Evolutionary conservation across 2,329 filamentous ascomycete genomes (phyloP).

Genomic region (Monosporascus sp.): DNA sequence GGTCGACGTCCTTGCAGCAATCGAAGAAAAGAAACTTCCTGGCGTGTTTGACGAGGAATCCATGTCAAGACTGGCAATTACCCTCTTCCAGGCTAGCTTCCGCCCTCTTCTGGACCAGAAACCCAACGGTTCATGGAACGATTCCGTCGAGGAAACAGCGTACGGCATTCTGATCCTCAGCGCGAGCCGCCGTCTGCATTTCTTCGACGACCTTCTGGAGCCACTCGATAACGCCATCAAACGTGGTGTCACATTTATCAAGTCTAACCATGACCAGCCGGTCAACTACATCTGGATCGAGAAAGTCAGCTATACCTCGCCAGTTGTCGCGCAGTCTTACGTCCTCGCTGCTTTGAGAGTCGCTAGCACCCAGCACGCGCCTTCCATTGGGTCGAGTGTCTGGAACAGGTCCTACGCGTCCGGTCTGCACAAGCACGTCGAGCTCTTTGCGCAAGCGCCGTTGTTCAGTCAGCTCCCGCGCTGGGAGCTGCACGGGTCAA

Average conservation of each 20-base stretch:
- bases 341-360: too few species aligned
- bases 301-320: slow-evolving; percentile 1
- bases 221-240: neutral
- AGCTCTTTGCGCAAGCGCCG: too few species aligned
- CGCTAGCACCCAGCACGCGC: too few species aligned
- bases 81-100: slow-evolving; percentile 4
- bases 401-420: too few species aligned
- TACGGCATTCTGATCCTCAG: slow-evolving; percentile 3
- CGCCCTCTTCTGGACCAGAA: slow-evolving; percentile 4
- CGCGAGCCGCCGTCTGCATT: slow-evolving; percentile 1
- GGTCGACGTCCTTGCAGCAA: slow-evolving; percentile 10
- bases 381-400: too few species aligned
- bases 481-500: too few species aligned
- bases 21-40: slow-evolving; percentile 3
- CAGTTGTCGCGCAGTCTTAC: too few species aligned
- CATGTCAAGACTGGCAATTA: too few species aligned
- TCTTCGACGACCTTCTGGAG: slow-evolving; percentile 1
- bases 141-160: slow-evolving; percentile 3
- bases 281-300: slow-evolving; percentile 5
- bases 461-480: too few species aligned
- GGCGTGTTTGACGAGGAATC: too few species aligned
- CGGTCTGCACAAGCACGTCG: too few species aligned
- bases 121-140: slow-evolving; percentile 4
- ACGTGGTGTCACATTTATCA: neutral
- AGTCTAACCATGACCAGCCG: neutral